Evolutionary conservation across 2,329 filamentous ascomycete genomes (phyloP), one percentile per base, ranked within the genome.

Genomic region (Colletotrichum phormii): DNA sequence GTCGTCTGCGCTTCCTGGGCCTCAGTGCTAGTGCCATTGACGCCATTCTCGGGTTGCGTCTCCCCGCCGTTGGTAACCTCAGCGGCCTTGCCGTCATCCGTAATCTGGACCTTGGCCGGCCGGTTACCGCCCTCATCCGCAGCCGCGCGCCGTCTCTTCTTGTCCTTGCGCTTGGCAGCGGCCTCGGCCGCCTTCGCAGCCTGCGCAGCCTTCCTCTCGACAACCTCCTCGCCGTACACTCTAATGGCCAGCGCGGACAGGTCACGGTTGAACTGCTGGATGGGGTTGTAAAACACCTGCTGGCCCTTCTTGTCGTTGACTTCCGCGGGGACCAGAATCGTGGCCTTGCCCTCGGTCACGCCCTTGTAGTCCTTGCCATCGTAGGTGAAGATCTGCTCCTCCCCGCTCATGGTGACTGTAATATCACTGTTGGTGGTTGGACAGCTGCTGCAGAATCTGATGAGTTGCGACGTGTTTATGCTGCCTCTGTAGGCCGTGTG

Each of bases 201-300:
- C 51, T 78, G 83, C 73, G 84, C 83, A 33, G 82, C 82, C 71
- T 83, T 85, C 77, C 83, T 85, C 42, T 88, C 84, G 22, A 91
- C 76, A 46, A 77, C 80, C 37, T 94, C 91, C 76, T 97, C 91
- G 1, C 94, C 94, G 81, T 96, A 98, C 0, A 94, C 93, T 79
- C 94, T 94, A 81, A 99, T 98, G 0, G 95, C 95, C 15, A 99
- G 88, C 31, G 98, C 94, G 73, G 95, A 98, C 76, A 99, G 84
- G 80, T 99, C 97, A 59, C 97, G 93, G 83, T 99, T 99, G 87
- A 98, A 99, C 81, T 99, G 97, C 81, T 99, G 97, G 67, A 99
- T 98, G 0, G 97, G 96, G 78, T 99, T 99, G 88, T 99, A 99
- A 80, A 99, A 99, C 68, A 99, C 97, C 78, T 96, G 93, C 77